These are phyloP conservation scores for Crucihimalaya himalaica DNA, from an alignment of 345 rosid species.

Conservation along the genomic window DNA sequence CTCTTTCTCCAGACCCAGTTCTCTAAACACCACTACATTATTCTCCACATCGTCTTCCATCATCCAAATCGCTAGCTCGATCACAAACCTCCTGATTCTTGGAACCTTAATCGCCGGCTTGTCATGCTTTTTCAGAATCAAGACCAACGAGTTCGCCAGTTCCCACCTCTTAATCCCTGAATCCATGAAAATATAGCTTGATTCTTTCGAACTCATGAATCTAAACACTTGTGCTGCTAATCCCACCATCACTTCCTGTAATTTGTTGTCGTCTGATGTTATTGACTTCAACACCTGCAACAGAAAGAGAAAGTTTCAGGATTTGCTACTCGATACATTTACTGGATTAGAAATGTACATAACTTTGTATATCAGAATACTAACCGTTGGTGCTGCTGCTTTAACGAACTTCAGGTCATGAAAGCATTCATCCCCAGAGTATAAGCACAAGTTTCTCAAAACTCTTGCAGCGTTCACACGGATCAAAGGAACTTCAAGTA, in stretches of 20 bases:
- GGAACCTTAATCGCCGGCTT: constrained; percentile 78
- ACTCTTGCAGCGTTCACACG: constrained; percentile 77
- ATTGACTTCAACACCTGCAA: constrained; percentile 72
- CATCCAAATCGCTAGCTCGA: constrained; percentile 90
- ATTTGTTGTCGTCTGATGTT: constrained; percentile 60
- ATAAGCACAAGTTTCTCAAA: constrained; percentile 67
- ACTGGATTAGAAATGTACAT: neutral
- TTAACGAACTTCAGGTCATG: constrained; percentile 53
- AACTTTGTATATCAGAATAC: constrained; percentile 19
- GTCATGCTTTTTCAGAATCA: constrained; percentile 58
- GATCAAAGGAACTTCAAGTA: constrained; percentile 56
- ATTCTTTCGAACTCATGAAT: constrained; percentile 60
- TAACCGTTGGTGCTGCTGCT: constrained; percentile 70
- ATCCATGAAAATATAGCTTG: constrained; percentile 48
- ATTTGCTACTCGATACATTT: constrained; percentile 16
- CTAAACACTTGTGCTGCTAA: constrained; percentile 68
- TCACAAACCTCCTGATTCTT: constrained; percentile 79
- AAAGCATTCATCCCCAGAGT: constrained; percentile 52
- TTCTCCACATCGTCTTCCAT: constrained; percentile 61
- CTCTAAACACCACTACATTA: constrained; percentile 46
- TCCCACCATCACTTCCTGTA: constrained; percentile 96
- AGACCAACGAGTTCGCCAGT: constrained; percentile 55
- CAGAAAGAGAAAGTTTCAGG: neutral
- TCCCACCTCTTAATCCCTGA: constrained; percentile 55
- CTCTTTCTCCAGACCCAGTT: constrained; percentile 59